Percentiles rank a stretch among this genome's conserved stretches.
phyloP scores from a whole-genome alignment of 164 flowering plant genomes.

The Taxillus chinensis region DNA sequence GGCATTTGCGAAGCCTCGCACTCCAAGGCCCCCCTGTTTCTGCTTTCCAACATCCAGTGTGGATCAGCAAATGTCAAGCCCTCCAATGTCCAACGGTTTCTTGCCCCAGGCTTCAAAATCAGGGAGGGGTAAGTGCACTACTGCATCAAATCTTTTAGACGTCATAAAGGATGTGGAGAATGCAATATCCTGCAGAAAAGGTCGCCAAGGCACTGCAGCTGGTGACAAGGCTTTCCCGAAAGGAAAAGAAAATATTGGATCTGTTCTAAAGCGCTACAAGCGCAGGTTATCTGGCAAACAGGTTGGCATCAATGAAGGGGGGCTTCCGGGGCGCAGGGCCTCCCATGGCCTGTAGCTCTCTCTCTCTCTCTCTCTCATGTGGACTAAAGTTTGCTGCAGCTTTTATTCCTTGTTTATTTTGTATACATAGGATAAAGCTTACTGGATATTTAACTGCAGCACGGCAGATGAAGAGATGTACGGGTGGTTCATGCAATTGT shows the following conservation, averaged over 20 bases:
- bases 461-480: not conserved
- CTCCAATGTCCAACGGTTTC: constrained; percentile 42
- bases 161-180: constrained; percentile 80
- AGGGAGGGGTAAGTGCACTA: constrained; percentile 61
- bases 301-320: constrained; percentile 20
- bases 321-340: constrained; percentile 20
- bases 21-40: constrained; percentile 54
- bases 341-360: constrained; percentile 19
- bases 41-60: constrained; percentile 63
- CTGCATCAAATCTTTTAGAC: constrained; percentile 53
- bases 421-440: not conserved
- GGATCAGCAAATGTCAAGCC: constrained; percentile 33
- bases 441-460: not conserved
- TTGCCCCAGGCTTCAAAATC: constrained; percentile 50
- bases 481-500: too few species aligned
- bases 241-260: constrained; percentile 91
- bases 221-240: constrained; percentile 98
- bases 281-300: constrained; percentile 45
- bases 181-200: constrained; percentile 81
- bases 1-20: constrained; percentile 74
- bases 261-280: constrained; percentile 92
- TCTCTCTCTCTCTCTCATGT: constrained; percentile 1
- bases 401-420: not conserved
- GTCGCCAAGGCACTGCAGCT: constrained; percentile 88
- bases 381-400: not conserved